Evolutionary conservation across 2,329 filamentous ascomycete species (phyloP).

Genomic region (Microcyclosporella mali): DNA sequence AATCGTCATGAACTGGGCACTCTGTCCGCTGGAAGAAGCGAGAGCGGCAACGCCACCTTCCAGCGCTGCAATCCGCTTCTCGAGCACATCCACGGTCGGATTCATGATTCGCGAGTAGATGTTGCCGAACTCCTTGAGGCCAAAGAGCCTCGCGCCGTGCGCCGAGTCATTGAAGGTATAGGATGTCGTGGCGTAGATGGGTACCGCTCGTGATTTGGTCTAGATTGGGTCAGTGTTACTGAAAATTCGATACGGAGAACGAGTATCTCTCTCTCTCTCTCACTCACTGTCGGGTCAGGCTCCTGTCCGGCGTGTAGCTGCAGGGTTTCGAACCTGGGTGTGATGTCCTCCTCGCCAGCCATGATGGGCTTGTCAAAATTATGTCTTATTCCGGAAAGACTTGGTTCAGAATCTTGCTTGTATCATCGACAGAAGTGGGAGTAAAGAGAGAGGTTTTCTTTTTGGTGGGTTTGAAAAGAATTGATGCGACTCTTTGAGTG

Average conservation of each 20-base stretch:
- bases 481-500: too few species aligned
- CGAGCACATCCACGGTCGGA: constrained; percentile 90
- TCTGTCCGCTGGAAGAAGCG: constrained; percentile 77
- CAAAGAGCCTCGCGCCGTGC: constrained; percentile 89
- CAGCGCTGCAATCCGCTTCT: constrained; percentile 91
- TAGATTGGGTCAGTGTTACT: constrained; percentile 71
- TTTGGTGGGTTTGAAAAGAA: constrained; percentile 3
- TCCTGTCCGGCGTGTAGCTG: constrained; percentile 45
- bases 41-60: constrained; percentile 87
- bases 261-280: too few species aligned
- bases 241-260: too few species aligned
- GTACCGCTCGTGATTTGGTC: constrained; percentile 84
- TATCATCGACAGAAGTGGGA: not conserved
- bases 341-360: constrained; percentile 35
- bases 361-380: constrained; percentile 16
- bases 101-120: constrained; percentile 98
- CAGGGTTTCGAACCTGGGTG: constrained; percentile 46
- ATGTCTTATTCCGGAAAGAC: not conserved
- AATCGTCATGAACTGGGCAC: constrained; percentile 88
- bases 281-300: too few species aligned
- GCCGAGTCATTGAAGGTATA: constrained; percentile 94
- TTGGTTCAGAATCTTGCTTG: not conserved
- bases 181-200: constrained; percentile 91
- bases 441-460: constrained; percentile 3
- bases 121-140: constrained; percentile 94